These are phyloP conservation scores for Thuidium tamariscinum DNA, from an alignment of 225 moss, liverwort and hornwort species.

Conservation along the genomic window DNA sequence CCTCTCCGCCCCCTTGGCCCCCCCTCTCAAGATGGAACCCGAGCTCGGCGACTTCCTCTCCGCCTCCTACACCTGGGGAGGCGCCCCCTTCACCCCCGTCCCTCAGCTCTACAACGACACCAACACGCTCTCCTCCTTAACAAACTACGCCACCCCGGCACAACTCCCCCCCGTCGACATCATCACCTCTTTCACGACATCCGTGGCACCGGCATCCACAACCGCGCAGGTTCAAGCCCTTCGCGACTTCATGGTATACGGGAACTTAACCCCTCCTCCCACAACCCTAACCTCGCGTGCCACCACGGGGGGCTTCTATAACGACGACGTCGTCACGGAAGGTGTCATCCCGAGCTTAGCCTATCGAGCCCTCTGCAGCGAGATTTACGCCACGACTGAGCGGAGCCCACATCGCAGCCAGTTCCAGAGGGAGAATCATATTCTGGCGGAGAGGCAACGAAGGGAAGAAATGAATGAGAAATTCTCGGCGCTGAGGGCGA, in stretches of 20 bases:
- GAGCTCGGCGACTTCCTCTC: conserved; percentile 28
- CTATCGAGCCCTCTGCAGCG: conserved; percentile 66
- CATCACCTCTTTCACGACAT: conserved; percentile 8
- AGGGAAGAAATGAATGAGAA: conserved; percentile 99
- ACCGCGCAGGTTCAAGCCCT: conserved; percentile 73
- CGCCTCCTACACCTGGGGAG: conserved; percentile 2
- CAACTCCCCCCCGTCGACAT: not conserved
- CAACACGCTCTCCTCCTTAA: conserved; percentile 2
- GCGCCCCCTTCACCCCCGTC: not conserved
- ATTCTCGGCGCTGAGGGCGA: conserved; percentile 77
- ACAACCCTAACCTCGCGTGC: conserved; percentile 15
- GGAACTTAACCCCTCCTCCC: conserved; percentile 12
- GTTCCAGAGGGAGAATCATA: conserved; percentile 96
- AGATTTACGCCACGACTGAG: conserved; percentile 59
- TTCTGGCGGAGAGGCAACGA: conserved; percentile 86
- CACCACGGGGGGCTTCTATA: conserved; percentile 18
- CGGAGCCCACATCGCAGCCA: conserved; percentile 89
- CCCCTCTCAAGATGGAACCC: conserved; percentile 32
- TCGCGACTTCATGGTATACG: conserved; percentile 91
- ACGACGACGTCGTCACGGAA: conserved; percentile 18
- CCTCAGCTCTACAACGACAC: conserved; percentile 17
- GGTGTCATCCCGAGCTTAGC: conserved; percentile 36
- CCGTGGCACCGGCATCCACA: conserved; percentile 7
- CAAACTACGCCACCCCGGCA: not conserved
- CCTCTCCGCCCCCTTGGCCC: not conserved